Conservation (phyloP, 331 rosid species). For the Dryas integrifolia region DNA sequence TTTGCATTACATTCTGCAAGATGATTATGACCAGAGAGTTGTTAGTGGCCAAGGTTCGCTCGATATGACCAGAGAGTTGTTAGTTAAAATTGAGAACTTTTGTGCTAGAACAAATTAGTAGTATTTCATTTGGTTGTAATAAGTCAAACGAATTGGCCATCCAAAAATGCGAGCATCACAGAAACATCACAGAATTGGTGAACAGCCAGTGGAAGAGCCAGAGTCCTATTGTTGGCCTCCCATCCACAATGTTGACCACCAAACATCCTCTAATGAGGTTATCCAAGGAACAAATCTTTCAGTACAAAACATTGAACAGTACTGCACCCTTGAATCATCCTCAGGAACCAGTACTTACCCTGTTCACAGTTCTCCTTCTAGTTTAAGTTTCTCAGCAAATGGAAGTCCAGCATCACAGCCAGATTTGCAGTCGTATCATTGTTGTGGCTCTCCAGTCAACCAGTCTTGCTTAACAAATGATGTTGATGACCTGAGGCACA, state of each 20-base stretch:
- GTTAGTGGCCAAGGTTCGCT: constrained; percentile 5
- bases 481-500: constrained; percentile 59
- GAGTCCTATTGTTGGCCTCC: constrained; percentile 41
- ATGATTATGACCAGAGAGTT: neutral
- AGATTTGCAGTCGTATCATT: constrained; percentile 43
- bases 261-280: constrained; percentile 48
- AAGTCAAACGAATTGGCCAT: constrained; percentile 19
- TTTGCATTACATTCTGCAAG: constrained; percentile 9
- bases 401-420: constrained; percentile 59
- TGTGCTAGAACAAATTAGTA: constrained; percentile 8
- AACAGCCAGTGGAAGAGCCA: constrained; percentile 42
- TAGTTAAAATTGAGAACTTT: constrained; percentile 10
- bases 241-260: constrained; percentile 31
- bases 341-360: constrained; percentile 52
- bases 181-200: constrained; percentile 37
- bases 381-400: constrained; percentile 51
- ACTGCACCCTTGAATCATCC: constrained; percentile 59
- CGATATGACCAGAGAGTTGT: constrained; percentile 8
- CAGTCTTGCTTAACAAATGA: constrained; percentile 54
- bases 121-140: constrained; percentile 9
- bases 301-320: constrained; percentile 35
- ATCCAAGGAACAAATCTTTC: constrained; percentile 45
- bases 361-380: constrained; percentile 56
- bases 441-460: constrained; percentile 46
- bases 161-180: constrained; percentile 50